Percentiles rank a stretch among this genome's conserved stretches.
Conservation (phyloP, 192 early-diverging fungal species). For the Backusella psychrophila region DNA sequence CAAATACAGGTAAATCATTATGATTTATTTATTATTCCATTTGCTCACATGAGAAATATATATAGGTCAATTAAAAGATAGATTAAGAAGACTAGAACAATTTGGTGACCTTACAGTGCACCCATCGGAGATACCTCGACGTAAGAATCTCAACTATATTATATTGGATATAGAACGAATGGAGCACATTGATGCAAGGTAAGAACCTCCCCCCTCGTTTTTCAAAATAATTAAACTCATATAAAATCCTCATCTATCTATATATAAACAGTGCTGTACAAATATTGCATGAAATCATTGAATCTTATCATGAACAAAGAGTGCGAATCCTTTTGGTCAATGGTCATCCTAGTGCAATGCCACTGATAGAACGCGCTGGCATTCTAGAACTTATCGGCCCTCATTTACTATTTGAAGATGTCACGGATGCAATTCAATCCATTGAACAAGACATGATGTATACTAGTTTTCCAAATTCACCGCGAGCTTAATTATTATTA, state of each 20-base stretch:
- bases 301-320: constrained; percentile 70
- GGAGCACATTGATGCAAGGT: constrained; percentile 77
- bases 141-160: constrained; percentile 66
- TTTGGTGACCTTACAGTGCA: constrained; percentile 90
- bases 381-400: constrained; percentile 59
- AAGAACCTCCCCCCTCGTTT: neutral
- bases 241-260: neutral
- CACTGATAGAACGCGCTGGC: constrained; percentile 67
- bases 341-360: constrained; percentile 62
- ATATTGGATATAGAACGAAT: constrained; percentile 88
- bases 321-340: constrained; percentile 90
- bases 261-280: constrained; percentile 36
- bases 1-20: constrained; percentile 70
- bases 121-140: constrained; percentile 81
- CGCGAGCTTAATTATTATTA: neutral
- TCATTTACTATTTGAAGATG: constrained; percentile 66
- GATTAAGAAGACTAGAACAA: constrained; percentile 83
- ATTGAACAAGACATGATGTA: constrained; percentile 17
- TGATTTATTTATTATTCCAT: no score
- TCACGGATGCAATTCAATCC: constrained; percentile 33
- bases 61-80: constrained; percentile 75
- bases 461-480: neutral
- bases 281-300: constrained; percentile 88
- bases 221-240: neutral
- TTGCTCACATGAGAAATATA: neutral